phyloP scores from a whole-genome alignment of 2,329 filamentous ascomycete genomes.

The Apiospora sp. region DNA sequence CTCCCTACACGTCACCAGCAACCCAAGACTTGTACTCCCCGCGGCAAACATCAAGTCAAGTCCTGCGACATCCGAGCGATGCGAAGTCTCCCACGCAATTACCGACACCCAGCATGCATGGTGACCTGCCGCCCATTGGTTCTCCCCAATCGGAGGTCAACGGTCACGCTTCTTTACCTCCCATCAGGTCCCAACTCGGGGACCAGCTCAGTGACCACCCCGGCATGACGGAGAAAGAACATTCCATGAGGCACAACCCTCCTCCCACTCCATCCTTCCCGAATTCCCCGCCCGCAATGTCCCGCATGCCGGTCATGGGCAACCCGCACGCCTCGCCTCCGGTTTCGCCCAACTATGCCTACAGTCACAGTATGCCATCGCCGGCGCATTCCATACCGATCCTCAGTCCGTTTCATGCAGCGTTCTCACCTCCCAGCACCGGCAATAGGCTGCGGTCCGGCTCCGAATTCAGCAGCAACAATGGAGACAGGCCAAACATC shows the following conservation, averaged over 20 bases:
- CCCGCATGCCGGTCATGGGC: slow-evolving; percentile 42
- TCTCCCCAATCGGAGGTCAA: slow-evolving; percentile 49
- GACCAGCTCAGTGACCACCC: slow-evolving; percentile 46
- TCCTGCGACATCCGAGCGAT: slow-evolving; percentile 42
- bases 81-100: slow-evolving; percentile 45
- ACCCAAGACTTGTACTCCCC: slow-evolving; percentile 39
- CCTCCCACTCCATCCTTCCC: slow-evolving; percentile 36
- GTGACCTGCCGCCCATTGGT: slow-evolving; percentile 44
- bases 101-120: slow-evolving; percentile 38
- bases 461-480: slow-evolving; percentile 53
- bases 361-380: slow-evolving; percentile 55
- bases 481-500: slow-evolving; percentile 55
- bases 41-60: slow-evolving; percentile 37
- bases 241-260: slow-evolving; percentile 36
- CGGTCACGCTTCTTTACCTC: slow-evolving; percentile 47
- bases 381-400: slow-evolving; percentile 52
- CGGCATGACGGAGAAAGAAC: slow-evolving; percentile 35
- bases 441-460: slow-evolving; percentile 42
- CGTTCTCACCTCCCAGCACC: slow-evolving; percentile 31
- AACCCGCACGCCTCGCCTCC: slow-evolving; percentile 54
- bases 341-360: slow-evolving; percentile 58
- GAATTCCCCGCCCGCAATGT: slow-evolving; percentile 46
- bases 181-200: slow-evolving; percentile 44
- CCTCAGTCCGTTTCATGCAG: slow-evolving; percentile 46
- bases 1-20: slow-evolving; percentile 37